Evolutionary conservation across 2,329 filamentous ascomycete species (phyloP).

Genomic region (Penicillium sp.): DNA sequence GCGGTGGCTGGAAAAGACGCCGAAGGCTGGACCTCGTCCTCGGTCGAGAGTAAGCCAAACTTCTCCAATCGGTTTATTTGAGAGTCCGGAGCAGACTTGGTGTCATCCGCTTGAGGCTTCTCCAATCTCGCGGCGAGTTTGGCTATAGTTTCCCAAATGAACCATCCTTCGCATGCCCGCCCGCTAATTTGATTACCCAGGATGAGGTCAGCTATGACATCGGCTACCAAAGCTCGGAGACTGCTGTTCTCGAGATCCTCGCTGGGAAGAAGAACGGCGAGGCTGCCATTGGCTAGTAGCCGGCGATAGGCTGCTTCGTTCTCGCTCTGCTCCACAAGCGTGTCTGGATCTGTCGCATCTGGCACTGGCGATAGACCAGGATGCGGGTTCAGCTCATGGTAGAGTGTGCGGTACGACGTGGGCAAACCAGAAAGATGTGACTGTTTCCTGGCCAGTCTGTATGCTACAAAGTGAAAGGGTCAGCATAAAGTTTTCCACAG

Average conservation of each 20-base stretch:
- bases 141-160: conserved; percentile 80
- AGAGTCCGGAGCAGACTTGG: conserved; percentile 14
- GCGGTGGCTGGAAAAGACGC: conserved; percentile 38
- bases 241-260: conserved; percentile 90
- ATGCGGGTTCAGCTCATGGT: conserved; percentile 81
- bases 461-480: conserved; percentile 56
- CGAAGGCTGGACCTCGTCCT: conserved; percentile 31
- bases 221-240: conserved; percentile 77
- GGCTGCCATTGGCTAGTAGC: conserved; percentile 76
- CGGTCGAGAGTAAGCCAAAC: conserved; percentile 55
- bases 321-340: conserved; percentile 63
- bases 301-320: conserved; percentile 86
- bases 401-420: conserved; percentile 67
- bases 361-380: conserved; percentile 80
- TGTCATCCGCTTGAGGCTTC: conserved; percentile 15
- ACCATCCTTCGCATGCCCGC: conserved; percentile 82
- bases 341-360: conserved; percentile 52
- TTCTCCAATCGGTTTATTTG: conserved; percentile 53
- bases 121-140: conserved; percentile 62
- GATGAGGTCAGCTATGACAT: conserved; percentile 88
- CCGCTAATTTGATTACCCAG: conserved; percentile 78
- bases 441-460: conserved; percentile 66
- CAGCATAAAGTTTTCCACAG: conserved; percentile 17
- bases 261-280: conserved; percentile 83
- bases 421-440: conserved; percentile 61